Conservation (phyloP, 2,329 filamentous ascomycete genomes). For the Chaetomium strumarium region DNA sequence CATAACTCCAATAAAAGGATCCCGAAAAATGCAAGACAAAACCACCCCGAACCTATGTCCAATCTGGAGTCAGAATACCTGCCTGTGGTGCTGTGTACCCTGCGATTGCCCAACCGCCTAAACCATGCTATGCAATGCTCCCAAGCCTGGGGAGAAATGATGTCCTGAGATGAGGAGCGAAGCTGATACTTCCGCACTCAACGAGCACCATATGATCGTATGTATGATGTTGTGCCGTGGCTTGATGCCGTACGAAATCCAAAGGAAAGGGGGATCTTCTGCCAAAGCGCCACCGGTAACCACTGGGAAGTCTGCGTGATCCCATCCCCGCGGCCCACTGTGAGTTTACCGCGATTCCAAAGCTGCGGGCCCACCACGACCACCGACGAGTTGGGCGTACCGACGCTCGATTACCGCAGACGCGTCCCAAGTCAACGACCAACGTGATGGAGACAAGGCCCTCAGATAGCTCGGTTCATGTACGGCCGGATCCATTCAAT, state of each 20-base stretch:
- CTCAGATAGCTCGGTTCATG: conserved; percentile 68
- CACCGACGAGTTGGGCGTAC: no score
- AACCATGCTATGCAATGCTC: conserved; percentile 7
- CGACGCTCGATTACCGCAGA: no score
- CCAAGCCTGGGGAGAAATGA: conserved; percentile 11
- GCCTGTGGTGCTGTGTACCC: neutral
- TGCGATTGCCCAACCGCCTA: conserved; percentile 6
- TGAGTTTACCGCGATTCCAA: no score
- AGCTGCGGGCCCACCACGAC: no score
- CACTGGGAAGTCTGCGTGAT: no score
- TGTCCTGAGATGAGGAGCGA: conserved; percentile 1
- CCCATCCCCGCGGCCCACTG: no score
- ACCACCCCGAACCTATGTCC: neutral
- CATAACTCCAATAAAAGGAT: no score
- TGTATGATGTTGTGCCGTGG: conserved; percentile 12
- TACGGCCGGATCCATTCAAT: conserved; percentile 26
- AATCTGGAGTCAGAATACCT: conserved; percentile 1
- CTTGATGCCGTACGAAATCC: conserved; percentile 9
- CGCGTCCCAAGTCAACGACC: no score
- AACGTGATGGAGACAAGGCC: neutral
- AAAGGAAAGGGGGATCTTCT: neutral
- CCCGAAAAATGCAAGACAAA: conserved; percentile 3
- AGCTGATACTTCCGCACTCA: conserved; percentile 1
- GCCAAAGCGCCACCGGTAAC: neutral
- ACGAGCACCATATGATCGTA: conserved; percentile 16